phyloP scores from a whole-genome alignment of 306 rosid species.

The Vigna unguiculata region DNA sequence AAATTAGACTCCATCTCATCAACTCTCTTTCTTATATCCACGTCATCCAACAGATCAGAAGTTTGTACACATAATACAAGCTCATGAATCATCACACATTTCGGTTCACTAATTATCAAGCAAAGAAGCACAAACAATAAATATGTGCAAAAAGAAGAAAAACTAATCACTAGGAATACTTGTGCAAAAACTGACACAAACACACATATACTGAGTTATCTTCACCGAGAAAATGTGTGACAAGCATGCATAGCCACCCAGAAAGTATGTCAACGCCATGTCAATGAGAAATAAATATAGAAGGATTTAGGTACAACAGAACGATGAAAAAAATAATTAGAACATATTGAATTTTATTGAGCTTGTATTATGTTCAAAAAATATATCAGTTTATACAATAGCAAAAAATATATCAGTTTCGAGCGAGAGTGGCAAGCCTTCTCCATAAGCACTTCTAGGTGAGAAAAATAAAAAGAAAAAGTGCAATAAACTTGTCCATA shows the following conservation, averaged over 20 bases:
- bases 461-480: too few relatives aligned
- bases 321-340: too few relatives aligned
- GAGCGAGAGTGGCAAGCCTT: too few relatives aligned
- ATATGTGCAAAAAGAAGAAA: background rate
- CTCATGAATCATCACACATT: background rate
- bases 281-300: background rate
- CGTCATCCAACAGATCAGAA: constrained; percentile 77
- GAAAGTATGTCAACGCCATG: background rate
- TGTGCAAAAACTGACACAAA: too few relatives aligned
- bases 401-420: too few relatives aligned
- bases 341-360: too few relatives aligned
- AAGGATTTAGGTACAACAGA: background rate
- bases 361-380: too few relatives aligned
- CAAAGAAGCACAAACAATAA: constrained; percentile 27
- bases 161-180: background rate
- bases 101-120: background rate
- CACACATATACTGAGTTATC: background rate
- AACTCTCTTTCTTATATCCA: constrained; percentile 88
- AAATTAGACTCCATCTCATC: constrained; percentile 94
- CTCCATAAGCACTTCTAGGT: too few relatives aligned
- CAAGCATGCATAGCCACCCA: background rate
- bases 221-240: background rate
- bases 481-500: too few relatives aligned
- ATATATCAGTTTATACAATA: too few relatives aligned
- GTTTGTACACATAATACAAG: background rate